phyloP scores from a whole-genome alignment of 345 rosid genomes.

The Chamaenerion angustifolium region DNA sequence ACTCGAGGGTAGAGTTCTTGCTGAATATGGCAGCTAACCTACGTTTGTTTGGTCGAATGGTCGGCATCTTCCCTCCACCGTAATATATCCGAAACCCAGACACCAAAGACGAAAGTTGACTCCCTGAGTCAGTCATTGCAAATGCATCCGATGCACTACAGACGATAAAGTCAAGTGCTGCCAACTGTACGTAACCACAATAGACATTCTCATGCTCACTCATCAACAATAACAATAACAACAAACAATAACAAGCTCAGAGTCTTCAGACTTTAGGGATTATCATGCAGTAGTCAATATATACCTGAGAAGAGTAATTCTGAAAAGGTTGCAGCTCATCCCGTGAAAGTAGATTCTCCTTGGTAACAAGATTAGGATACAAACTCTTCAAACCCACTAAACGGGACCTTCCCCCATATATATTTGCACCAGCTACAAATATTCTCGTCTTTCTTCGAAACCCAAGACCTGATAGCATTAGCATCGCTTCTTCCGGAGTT shows the following conservation, averaged over 20 bases:
- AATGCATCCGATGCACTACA: conserved; percentile 79
- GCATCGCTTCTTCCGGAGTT: conserved; percentile 89
- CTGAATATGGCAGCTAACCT: conserved; percentile 57
- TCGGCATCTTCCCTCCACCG: conserved; percentile 91
- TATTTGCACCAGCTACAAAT: conserved; percentile 80
- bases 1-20: conserved; percentile 66
- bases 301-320: conserved; percentile 90
- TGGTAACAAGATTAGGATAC: conserved; percentile 79
- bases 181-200: conserved; percentile 35
- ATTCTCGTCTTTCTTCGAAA: conserved; percentile 65
- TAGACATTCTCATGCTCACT: background rate
- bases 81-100: conserved; percentile 75
- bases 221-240: background rate
- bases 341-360: conserved; percentile 74
- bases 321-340: conserved; percentile 65
- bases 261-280: too few relatives aligned
- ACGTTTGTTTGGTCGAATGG: conserved; percentile 72
- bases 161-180: conserved; percentile 85
- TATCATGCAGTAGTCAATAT: background rate
- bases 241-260: too few relatives aligned
- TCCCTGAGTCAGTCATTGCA: conserved; percentile 97
- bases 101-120: conserved; percentile 77
- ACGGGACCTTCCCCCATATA: conserved; percentile 59
- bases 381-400: conserved; percentile 62
- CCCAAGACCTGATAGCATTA: conserved; percentile 91